Conservation (phyloP, 345 rosid genomes). For the Anacardium occidentale region DNA sequence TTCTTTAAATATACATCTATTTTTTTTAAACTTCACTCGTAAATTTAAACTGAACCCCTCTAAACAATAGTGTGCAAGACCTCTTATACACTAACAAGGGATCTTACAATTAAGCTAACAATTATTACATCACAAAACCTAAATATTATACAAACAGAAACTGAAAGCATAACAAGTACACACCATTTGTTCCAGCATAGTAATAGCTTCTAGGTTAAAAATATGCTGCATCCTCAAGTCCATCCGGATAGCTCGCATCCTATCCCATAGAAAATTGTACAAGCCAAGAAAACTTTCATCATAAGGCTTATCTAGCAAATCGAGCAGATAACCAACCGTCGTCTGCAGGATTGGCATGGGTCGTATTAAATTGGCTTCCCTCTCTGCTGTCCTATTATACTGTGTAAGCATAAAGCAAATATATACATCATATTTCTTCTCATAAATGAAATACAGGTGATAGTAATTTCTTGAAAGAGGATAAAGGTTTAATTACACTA, state of each 20-base stretch:
- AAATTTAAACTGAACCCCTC: too few species aligned
- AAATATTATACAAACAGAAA: constrained; percentile 8
- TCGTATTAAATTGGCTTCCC: constrained; percentile 86
- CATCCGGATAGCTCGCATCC: constrained; percentile 97
- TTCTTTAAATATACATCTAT: too few species aligned
- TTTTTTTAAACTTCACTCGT: too few species aligned
- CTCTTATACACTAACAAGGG: too few species aligned
- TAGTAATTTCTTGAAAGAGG: not conserved
- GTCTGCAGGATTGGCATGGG: constrained; percentile 86
- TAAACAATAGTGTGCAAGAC: too few species aligned
- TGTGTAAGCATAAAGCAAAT: constrained; percentile 35
- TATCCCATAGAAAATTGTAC: constrained; percentile 96
- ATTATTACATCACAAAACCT: not conserved
- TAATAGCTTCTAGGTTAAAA: constrained; percentile 70
- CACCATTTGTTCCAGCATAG: constrained; percentile 97
- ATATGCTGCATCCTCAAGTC: constrained; percentile 98
- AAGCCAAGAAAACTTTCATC: constrained; percentile 75
- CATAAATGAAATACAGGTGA: not conserved
- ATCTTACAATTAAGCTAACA: too few species aligned
- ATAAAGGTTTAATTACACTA: not conserved
- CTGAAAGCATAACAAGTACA: constrained; percentile 22
- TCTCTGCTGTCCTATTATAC: constrained; percentile 93
- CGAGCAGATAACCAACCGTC: constrained; percentile 74
- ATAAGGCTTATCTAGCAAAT: constrained; percentile 84
- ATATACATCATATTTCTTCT: constrained; percentile 22